Conservation (phyloP, 192 early-diverging fungal genomes). For the Coemansia sp. region DNA sequence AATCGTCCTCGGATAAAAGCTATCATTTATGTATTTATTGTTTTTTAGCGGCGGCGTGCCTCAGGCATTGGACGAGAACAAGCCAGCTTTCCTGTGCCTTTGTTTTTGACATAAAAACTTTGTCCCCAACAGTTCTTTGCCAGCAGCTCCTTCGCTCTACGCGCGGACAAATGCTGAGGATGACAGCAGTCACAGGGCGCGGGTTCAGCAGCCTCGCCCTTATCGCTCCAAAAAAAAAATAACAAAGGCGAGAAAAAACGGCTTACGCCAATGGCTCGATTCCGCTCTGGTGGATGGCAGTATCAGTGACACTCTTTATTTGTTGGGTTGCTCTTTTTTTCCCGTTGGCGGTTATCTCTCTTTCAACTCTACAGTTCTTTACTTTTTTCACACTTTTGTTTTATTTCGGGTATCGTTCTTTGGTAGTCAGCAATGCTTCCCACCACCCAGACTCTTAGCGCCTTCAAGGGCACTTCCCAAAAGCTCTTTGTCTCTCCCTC, state of each 20-base stretch:
- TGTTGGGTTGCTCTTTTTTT: not conserved
- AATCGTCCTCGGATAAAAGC: too few relatives aligned
- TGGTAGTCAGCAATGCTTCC: conserved; percentile 29
- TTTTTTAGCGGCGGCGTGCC: too few relatives aligned
- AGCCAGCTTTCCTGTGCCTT: too few relatives aligned
- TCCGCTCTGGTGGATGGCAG: not conserved
- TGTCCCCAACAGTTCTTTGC: too few relatives aligned
- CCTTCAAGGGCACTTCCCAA: conserved; percentile 46
- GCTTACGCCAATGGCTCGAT: not conserved
- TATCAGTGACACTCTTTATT: not conserved
- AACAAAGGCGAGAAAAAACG: not conserved
- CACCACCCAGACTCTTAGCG: conserved; percentile 46
- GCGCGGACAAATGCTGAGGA: too few relatives aligned
- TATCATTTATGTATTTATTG: too few relatives aligned
- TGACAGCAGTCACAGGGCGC: not conserved
- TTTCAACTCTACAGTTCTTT: conserved; percentile 3
- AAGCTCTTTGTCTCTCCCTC: conserved; percentile 55
- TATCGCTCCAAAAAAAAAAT: too few relatives aligned
- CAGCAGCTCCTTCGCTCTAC: too few relatives aligned
- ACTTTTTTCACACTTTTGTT: conserved; percentile 12
- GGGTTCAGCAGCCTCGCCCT: not conserved
- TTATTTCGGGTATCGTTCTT: conserved; percentile 10
- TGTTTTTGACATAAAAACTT: too few relatives aligned
- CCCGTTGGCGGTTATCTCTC: not conserved
- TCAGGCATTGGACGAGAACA: too few relatives aligned